Conservation (phyloP, 1,284 basidiomycete genomes). For the Grifola frondosa region DNA sequence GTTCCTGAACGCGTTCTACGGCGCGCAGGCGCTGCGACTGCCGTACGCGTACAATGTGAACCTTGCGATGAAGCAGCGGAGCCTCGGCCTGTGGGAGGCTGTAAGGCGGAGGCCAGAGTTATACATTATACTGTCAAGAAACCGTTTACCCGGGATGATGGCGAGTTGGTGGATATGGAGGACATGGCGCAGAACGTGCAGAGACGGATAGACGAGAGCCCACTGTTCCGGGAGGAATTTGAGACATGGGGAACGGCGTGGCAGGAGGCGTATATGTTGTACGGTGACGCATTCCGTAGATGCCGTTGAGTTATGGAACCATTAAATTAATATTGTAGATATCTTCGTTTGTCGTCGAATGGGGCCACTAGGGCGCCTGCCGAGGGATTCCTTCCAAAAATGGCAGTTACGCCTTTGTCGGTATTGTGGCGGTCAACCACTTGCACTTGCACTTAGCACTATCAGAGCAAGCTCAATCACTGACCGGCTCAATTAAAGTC, state of each 20-base stretch:
- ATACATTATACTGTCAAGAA: slow-evolving; percentile 43
- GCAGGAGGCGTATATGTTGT: slow-evolving; percentile 25
- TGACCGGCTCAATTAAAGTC: too few species aligned
- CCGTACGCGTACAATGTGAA: slow-evolving; percentile 49
- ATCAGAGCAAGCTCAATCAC: too few species aligned
- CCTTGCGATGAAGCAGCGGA: slow-evolving; percentile 41
- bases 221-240: slow-evolving; percentile 34
- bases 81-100: slow-evolving; percentile 35
- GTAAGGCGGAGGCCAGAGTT: slow-evolving; percentile 35
- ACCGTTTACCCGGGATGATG: slow-evolving; percentile 34
- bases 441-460: too few species aligned
- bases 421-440: too few species aligned
- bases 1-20: slow-evolving; percentile 47
- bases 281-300: too few species aligned
- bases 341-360: too few species aligned
- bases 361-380: too few species aligned
- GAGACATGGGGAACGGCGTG: slow-evolving; percentile 36
- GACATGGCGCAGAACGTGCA: slow-evolving; percentile 26
- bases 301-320: too few species aligned
- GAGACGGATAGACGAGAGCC: slow-evolving; percentile 21
- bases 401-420: too few species aligned
- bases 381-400: too few species aligned
- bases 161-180: slow-evolving; percentile 25
- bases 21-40: slow-evolving; percentile 36
- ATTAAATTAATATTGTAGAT: too few species aligned